Percentiles rank a stretch among this genome's conserved stretches.
Conservation (phyloP, 2,329 filamentous ascomycete species). For the Diplodia sapinea region DNA sequence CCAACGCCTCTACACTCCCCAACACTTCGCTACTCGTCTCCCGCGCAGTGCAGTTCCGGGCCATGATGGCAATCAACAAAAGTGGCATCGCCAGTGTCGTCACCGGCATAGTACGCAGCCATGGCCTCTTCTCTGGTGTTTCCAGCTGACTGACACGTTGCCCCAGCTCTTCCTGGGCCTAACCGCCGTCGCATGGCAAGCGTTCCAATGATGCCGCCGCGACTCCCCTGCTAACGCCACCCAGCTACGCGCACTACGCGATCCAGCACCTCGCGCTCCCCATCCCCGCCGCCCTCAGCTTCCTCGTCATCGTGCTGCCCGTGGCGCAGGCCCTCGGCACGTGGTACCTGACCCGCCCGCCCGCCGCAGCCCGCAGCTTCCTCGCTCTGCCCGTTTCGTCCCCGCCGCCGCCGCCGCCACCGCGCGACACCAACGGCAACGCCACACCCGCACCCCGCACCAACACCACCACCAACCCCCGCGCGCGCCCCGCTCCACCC, state of each 20-base stretch:
- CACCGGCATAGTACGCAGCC: neutral
- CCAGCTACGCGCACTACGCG: slow-evolving; percentile 9
- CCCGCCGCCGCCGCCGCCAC: neutral
- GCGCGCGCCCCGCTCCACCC: slow-evolving; percentile 32
- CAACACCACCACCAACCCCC: slow-evolving; percentile 21
- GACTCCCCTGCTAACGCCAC: neutral
- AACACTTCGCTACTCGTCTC: too few species aligned
- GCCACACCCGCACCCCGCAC: slow-evolving; percentile 25
- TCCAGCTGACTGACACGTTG: neutral
- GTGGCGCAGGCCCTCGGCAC: slow-evolving; percentile 42
- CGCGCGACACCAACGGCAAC: slow-evolving; percentile 18
- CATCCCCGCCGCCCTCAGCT: slow-evolving; percentile 43
- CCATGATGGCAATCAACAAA: neutral
- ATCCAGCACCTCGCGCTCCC: slow-evolving; percentile 40
- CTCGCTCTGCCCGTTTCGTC: slow-evolving; percentile 38
- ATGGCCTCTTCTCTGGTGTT: neutral
- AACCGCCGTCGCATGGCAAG: slow-evolving; percentile 42
- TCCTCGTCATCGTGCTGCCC: slow-evolving; percentile 45
- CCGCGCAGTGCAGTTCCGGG: too few species aligned
- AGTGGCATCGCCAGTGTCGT: neutral
- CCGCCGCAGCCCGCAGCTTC: neutral
- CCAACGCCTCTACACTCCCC: too few species aligned
- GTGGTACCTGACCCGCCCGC: slow-evolving; percentile 35
- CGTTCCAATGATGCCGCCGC: neutral
- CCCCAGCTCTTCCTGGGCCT: slow-evolving; percentile 43